phyloP scores from a whole-genome alignment of 2,329 filamentous ascomycete genomes.

The Fusarium sp. region DNA sequence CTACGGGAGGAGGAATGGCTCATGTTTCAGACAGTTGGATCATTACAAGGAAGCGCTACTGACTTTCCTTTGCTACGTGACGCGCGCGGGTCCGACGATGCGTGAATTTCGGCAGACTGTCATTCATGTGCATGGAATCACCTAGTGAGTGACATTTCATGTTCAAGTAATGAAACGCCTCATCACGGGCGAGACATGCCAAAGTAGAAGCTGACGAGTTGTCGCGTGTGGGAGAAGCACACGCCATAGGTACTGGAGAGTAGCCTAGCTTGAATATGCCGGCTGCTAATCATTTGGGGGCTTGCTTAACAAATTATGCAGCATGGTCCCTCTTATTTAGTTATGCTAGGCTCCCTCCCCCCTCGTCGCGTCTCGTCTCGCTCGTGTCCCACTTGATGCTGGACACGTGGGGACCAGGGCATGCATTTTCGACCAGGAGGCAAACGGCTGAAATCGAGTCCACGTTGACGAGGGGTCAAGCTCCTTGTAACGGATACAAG shows the following conservation, averaged over 20 bases:
- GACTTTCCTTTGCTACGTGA: not conserved
- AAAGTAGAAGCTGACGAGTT: not conserved
- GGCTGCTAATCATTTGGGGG: not conserved
- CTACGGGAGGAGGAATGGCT: not conserved
- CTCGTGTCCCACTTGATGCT: slow-evolving; percentile 26
- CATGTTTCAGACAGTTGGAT: slow-evolving; percentile 28
- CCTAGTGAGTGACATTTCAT: not conserved
- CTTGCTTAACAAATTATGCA: slow-evolving; percentile 8
- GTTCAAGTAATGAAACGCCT: slow-evolving; percentile 20
- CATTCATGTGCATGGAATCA: not conserved
- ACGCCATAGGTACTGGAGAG: not conserved
- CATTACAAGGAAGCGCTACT: slow-evolving; percentile 2
- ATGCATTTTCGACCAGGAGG: not conserved
- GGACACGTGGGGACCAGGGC: slow-evolving; percentile 29
- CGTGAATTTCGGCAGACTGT: slow-evolving; percentile 4
- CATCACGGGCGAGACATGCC: slow-evolving; percentile 13
- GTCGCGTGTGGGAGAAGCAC: slow-evolving; percentile 5
- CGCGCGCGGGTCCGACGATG: not conserved
- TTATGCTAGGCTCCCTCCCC: not conserved
- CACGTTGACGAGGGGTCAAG: slow-evolving; percentile 1
- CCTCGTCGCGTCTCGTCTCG: not conserved
- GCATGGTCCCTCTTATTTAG: too few species aligned
- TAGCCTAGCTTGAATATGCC: not conserved
- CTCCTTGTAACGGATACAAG: not conserved
- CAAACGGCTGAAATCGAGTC: not conserved